Percentiles rank a stretch among this genome's conserved stretches.
Conservation (phyloP, 805 yeast genomes). For the Wickerhamiella shivajii region DNA sequence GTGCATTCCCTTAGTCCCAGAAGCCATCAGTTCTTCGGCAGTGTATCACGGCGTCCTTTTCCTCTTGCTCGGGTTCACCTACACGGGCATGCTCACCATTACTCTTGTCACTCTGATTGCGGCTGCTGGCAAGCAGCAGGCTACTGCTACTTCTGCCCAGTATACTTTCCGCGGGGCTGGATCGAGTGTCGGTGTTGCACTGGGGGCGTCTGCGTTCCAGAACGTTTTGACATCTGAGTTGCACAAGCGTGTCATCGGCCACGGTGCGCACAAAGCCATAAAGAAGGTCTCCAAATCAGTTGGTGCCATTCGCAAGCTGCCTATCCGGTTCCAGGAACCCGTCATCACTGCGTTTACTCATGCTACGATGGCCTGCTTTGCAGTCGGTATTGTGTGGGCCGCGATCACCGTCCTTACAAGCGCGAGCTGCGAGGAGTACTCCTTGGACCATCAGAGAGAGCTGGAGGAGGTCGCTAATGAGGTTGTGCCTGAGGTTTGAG, state of each 20-base stretch:
- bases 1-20: constrained; percentile 28
- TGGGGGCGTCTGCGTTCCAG: constrained; percentile 55
- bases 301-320: constrained; percentile 35
- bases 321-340: constrained; percentile 30
- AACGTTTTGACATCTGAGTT: constrained; percentile 28
- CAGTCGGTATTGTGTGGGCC: no score
- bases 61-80: constrained; percentile 47
- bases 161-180: constrained; percentile 81
- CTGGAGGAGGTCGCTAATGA: no score
- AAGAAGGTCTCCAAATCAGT: constrained; percentile 36
- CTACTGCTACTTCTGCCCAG: constrained; percentile 80
- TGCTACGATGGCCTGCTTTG: no score
- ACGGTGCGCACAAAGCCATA: constrained; percentile 32
- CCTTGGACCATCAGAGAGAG: no score
- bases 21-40: constrained; percentile 39
- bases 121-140: constrained; percentile 48
- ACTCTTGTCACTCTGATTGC: constrained; percentile 63
- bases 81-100: constrained; percentile 53
- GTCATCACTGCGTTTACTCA: no score
- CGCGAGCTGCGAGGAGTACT: no score
- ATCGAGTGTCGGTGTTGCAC: constrained; percentile 63
- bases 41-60: constrained; percentile 27
- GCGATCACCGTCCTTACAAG: no score
- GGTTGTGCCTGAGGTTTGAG: no score
- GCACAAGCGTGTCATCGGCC: constrained; percentile 21